Base-by-base conservation (phyloP, 2,329 filamentous ascomycete species). In the Aspergillus japonicus region DNA sequence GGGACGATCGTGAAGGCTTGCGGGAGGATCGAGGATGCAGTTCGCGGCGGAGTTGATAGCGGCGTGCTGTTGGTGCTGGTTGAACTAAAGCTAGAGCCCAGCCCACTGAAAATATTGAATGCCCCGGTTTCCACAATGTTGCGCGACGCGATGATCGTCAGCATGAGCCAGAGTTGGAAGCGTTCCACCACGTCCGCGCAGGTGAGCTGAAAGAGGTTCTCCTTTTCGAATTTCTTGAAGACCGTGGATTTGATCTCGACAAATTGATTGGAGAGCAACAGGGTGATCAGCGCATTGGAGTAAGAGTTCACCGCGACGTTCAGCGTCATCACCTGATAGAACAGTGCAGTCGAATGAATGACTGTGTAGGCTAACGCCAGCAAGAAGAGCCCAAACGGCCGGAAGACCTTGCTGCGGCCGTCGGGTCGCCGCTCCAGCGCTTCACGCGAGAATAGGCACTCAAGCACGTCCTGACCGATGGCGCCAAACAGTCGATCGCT, bases 291-390 rank as follows among this genome's bases (percentile, higher is more conserved):
- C 0, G 95, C 94, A 71, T 99, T 99, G 0, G 93, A 97, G 76
- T 99, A 99, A 0, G 94, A 97, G 76, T 99, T 99, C 68, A 99
- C 94, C 0, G 95, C 95, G 3, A 99, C 96, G 64, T 99, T 99
- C 56, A 99, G 84, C 0, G 95, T 96, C 68, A 99, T 96, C 66
- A 98, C 94, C 71, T 99, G 95, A 74, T 96, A 98, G 76, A 99
- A 98, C 0, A 99, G 81, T 0, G 92, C 88, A 0, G 92, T 88
- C 0, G 94, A 89, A 74, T 99, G 95, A 4, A 90, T 81, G 49
- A 96, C 89, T 59, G 94, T 97, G 78, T 99, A 99, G 0, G 85
- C 82, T 24, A 99, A 81, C 0, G 94, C 90, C 19, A 98, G 84
- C 5, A 93, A 66, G 69, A 99, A 99, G 84, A 99, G 92, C 76